Evolutionary conservation across 2,329 filamentous ascomycete genomes (phyloP).

Genomic region (Blastomyces parvus): DNA sequence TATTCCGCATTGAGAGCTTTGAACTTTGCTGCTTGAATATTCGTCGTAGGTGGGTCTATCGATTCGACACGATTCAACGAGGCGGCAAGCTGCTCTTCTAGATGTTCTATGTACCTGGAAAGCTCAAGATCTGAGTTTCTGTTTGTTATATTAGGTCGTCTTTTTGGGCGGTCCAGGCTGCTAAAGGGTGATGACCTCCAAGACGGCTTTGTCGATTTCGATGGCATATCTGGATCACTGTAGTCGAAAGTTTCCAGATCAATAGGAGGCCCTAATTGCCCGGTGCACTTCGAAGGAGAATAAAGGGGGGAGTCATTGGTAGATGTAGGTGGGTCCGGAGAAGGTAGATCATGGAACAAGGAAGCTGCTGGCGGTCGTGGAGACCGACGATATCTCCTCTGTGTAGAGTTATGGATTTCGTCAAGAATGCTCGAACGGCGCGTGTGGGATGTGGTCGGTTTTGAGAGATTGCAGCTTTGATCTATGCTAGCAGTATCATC

Average conservation of each 20-base stretch:
- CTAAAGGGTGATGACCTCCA: slow-evolving; percentile 11
- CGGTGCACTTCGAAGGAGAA: background rate
- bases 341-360: slow-evolving; percentile 18
- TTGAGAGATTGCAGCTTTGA: background rate
- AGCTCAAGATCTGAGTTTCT: slow-evolving; percentile 30
- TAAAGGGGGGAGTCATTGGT: slow-evolving; percentile 8
- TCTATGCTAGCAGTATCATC: background rate
- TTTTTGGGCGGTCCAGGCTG: slow-evolving; percentile 17
- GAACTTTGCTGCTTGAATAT: slow-evolving; percentile 30
- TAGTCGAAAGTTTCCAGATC: slow-evolving; percentile 6
- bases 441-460: slow-evolving; percentile 10
- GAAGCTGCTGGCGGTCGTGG: slow-evolving; percentile 16
- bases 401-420: slow-evolving; percentile 25
- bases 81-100: slow-evolving; percentile 38
- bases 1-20: slow-evolving; percentile 28
- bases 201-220: slow-evolving; percentile 9
- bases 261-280: slow-evolving; percentile 6
- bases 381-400: slow-evolving; percentile 16
- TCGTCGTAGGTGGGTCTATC: slow-evolving; percentile 32
- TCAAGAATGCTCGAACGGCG: slow-evolving; percentile 23
- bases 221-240: slow-evolving; percentile 8
- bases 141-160: slow-evolving; percentile 13
- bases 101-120: slow-evolving; percentile 41
- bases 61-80: slow-evolving; percentile 33
- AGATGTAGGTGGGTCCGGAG: slow-evolving; percentile 13